phyloP scores from a whole-genome alignment of 1,139 yeast genomes.

The Yamadazyma atlantica region DNA sequence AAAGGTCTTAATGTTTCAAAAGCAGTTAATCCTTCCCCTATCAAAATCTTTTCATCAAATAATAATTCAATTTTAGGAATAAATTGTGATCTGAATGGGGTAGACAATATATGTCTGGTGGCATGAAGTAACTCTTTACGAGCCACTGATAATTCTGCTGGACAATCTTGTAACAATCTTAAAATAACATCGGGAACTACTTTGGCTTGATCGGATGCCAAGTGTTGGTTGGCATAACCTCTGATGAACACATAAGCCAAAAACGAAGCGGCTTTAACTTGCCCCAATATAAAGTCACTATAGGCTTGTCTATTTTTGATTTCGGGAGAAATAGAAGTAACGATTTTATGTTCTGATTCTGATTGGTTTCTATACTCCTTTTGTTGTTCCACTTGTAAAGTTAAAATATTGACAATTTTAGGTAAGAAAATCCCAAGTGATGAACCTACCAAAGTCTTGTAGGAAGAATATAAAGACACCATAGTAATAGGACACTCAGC shows the following conservation, averaged over 20 bases:
- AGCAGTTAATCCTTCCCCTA: slow-evolving; percentile 92
- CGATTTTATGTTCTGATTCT: slow-evolving; percentile 56
- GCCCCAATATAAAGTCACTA: slow-evolving; percentile 91
- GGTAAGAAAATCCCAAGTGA: slow-evolving; percentile 81
- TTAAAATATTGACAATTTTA: slow-evolving; percentile 70
- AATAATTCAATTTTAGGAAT: slow-evolving; percentile 82
- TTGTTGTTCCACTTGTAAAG: slow-evolving; percentile 66
- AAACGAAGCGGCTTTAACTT: slow-evolving; percentile 94
- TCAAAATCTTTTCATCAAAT: slow-evolving; percentile 81
- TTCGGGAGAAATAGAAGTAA: slow-evolving; percentile 55
- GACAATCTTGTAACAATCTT: slow-evolving; percentile 89
- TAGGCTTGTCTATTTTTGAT: slow-evolving; percentile 77
- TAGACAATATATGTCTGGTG: slow-evolving; percentile 87
- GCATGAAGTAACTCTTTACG: slow-evolving; percentile 93
- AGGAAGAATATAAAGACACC: slow-evolving; percentile 87
- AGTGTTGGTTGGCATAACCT: slow-evolving; percentile 68
- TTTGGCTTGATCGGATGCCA: slow-evolving; percentile 62
- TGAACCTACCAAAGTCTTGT: slow-evolving; percentile 70
- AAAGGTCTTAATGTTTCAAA: slow-evolving; percentile 84
- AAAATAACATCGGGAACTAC: slow-evolving; percentile 85
- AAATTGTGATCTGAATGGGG: slow-evolving; percentile 80
- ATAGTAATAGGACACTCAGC: slow-evolving; percentile 97
- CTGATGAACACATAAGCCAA: slow-evolving; percentile 89
- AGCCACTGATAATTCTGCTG: slow-evolving; percentile 91
- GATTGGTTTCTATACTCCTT: slow-evolving; percentile 41